Evolutionary conservation across 495 filamentous ascomycete genomes (phyloP).

Genomic region (Chaetomidium leptoderma): DNA sequence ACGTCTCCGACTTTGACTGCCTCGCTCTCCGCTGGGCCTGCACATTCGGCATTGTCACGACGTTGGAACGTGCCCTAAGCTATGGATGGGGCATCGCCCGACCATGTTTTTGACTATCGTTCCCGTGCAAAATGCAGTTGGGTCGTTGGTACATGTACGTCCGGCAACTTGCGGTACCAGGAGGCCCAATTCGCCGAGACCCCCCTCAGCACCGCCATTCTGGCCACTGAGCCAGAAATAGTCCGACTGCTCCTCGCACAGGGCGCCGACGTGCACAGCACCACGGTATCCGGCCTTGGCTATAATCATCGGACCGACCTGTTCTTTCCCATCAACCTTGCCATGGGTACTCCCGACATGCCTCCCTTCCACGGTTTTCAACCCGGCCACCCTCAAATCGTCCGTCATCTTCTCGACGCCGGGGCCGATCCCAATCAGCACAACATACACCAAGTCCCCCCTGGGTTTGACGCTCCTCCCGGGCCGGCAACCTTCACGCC

Average conservation of each 20-base stretch:
- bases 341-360: slow-evolving; percentile 1
- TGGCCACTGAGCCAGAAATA: slow-evolving; percentile 4
- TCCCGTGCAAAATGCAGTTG: slow-evolving; percentile 8
- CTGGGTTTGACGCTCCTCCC: too few species aligned
- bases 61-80: slow-evolving; percentile 13
- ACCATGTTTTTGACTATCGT: slow-evolving; percentile 1
- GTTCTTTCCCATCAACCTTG: neutral
- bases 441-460: neutral
- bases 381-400: slow-evolving; percentile 9
- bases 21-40: slow-evolving; percentile 23
- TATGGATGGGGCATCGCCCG: slow-evolving; percentile 16
- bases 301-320: neutral
- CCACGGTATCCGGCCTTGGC: neutral
- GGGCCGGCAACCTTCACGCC: neutral
- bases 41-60: slow-evolving; percentile 14
- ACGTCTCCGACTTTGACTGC: slow-evolving; percentile 21
- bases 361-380: neutral
- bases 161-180: neutral
- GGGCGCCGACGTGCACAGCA: slow-evolving; percentile 14
- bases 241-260: slow-evolving; percentile 11
- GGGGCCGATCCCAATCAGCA: slow-evolving; percentile 20
- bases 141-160: neutral
- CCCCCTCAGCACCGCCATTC: slow-evolving; percentile 17
- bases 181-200: neutral
- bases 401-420: slow-evolving; percentile 15